phyloP scores from a whole-genome alignment of 306 rosid genomes.

The Lotus japonicus region DNA sequence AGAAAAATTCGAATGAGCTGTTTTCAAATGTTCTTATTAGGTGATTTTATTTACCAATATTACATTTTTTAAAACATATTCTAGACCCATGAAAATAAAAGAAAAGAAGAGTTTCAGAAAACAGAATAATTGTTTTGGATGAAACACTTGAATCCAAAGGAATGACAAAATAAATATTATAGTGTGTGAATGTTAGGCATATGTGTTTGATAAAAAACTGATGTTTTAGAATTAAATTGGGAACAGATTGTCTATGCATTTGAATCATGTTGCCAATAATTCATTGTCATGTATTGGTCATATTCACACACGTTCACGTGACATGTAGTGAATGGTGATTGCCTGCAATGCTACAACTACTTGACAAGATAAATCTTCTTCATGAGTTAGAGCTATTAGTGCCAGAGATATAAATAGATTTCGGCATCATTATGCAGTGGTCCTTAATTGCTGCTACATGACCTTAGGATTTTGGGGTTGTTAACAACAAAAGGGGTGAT shows the following conservation, averaged over 20 bases:
- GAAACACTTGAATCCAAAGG: neutral
- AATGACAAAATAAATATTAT: neutral
- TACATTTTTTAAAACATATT: neutral
- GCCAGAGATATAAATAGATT: neutral
- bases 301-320: neutral
- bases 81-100: neutral
- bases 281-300: neutral
- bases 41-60: neutral
- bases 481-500: neutral
- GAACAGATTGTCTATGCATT: neutral
- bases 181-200: neutral
- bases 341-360: neutral
- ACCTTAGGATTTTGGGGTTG: neutral
- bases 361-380: neutral
- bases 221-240: neutral
- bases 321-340: neutral
- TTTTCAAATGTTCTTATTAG: neutral
- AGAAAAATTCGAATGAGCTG: no score
- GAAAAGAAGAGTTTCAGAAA: neutral
- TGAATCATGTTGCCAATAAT: neutral
- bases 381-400: neutral
- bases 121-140: neutral
- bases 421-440: neutral
- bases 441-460: no score
- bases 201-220: neutral